These are phyloP conservation scores for Periconia sp. DNA, from an alignment of 2,329 filamentous ascomycete species.

Conservation along the genomic window DNA sequence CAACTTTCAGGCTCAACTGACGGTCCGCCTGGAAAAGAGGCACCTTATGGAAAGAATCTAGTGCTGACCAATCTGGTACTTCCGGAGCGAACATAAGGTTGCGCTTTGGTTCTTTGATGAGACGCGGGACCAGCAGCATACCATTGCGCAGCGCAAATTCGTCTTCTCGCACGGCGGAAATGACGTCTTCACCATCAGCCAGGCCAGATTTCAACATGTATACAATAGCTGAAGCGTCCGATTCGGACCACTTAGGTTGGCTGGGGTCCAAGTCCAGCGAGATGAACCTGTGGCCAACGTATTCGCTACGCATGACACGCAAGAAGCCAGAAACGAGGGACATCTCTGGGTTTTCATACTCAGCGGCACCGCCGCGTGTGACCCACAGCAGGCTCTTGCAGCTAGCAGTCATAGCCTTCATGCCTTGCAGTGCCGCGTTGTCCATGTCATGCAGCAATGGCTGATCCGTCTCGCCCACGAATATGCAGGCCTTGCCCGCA, in stretches of 20 bases:
- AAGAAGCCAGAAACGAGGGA: background rate
- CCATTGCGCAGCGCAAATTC: slow-evolving; percentile 9
- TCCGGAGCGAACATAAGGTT: too few species aligned
- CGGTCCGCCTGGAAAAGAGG: background rate
- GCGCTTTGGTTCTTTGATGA: too few species aligned
- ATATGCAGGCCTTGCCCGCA: background rate
- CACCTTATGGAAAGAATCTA: too few species aligned
- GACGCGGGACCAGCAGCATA: background rate
- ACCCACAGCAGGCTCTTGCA: background rate
- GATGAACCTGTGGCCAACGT: background rate
- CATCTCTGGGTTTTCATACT: background rate
- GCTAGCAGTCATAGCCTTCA: background rate
- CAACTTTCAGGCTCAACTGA: slow-evolving; percentile 1
- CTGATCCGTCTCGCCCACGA: background rate
- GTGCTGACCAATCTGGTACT: too few species aligned
- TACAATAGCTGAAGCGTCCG: background rate
- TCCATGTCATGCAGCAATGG: background rate
- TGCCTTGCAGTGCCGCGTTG: background rate
- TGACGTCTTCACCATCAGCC: too few species aligned
- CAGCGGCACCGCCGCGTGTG: background rate
- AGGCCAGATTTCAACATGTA: background rate
- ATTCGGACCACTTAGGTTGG: background rate
- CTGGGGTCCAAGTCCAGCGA: background rate
- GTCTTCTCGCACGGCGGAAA: too few species aligned
- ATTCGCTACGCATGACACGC: background rate